These are phyloP conservation scores for Tolypocladium album DNA, from an alignment of 2,329 filamentous ascomycete species.

Conservation along the genomic window DNA sequence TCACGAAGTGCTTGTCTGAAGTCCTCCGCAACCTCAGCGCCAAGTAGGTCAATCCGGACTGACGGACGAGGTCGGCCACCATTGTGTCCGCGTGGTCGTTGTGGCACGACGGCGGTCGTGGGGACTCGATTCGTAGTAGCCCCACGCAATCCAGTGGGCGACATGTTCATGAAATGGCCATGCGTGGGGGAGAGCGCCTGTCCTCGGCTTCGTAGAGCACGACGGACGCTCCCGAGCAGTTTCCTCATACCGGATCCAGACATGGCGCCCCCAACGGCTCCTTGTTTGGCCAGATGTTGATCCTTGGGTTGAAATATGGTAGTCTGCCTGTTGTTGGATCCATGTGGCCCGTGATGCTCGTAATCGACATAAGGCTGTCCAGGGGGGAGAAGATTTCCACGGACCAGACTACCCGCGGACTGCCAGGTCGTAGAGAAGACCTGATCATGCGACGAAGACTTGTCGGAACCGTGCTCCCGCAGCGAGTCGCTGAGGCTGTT, in stretches of 20 bases:
- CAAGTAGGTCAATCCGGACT: conserved; percentile 69
- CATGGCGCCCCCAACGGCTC: conserved; percentile 46
- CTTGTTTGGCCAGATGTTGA: conserved; percentile 30
- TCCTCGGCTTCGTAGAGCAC: conserved; percentile 58
- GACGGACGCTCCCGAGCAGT: conserved; percentile 75
- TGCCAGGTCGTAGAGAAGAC: conserved; percentile 53
- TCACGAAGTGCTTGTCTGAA: conserved; percentile 68
- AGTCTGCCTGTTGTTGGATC: conserved; percentile 38
- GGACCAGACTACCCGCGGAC: conserved; percentile 73
- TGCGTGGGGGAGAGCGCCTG: conserved; percentile 32
- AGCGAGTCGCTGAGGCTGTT: conserved; percentile 81
- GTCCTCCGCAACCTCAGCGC: conserved; percentile 67
- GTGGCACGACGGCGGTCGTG: conserved; percentile 49
- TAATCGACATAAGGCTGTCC: conserved; percentile 70
- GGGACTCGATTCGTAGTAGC: conserved; percentile 48
- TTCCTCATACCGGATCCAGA: conserved; percentile 71
- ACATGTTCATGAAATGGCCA: conserved; percentile 35
- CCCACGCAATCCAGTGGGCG: conserved; percentile 37
- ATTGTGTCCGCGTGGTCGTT: conserved; percentile 33
- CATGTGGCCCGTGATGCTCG: conserved; percentile 38
- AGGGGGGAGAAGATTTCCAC: conserved; percentile 76
- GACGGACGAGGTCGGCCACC: conserved; percentile 39
- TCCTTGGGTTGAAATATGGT: conserved; percentile 36
- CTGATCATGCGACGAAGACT: conserved; percentile 38
- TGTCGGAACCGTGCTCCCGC: conserved; percentile 52